Conservation (phyloP, 2,329 filamentous ascomycete genomes). For the Mycocentrospora acerina region DNA sequence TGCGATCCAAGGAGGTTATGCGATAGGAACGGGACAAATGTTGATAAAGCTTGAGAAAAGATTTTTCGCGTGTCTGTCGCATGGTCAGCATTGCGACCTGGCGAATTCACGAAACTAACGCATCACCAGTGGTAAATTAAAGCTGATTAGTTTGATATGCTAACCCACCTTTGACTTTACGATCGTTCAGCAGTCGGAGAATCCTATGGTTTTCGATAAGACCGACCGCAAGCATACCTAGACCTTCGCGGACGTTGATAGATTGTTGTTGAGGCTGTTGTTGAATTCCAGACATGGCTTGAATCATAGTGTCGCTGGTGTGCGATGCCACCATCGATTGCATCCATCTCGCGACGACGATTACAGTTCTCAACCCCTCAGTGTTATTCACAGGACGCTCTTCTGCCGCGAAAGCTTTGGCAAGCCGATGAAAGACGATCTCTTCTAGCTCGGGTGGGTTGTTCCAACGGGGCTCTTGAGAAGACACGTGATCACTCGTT, state of each 20-base stretch:
- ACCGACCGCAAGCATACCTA: slow-evolving; percentile 64
- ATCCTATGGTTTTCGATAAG: slow-evolving; percentile 63
- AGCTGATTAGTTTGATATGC: slow-evolving; percentile 2
- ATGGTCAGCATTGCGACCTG: slow-evolving; percentile 4
- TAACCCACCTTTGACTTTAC: slow-evolving; percentile 55
- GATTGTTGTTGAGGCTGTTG: slow-evolving; percentile 57
- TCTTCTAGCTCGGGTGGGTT: slow-evolving; percentile 43
- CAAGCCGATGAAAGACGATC: slow-evolving; percentile 39
- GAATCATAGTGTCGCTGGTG: slow-evolving; percentile 42
- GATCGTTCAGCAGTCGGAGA: slow-evolving; percentile 55
- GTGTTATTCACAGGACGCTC: slow-evolving; percentile 33
- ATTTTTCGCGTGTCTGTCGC: slow-evolving; percentile 33
- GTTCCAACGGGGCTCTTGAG: slow-evolving; percentile 28
- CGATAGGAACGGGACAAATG: slow-evolving; percentile 48
- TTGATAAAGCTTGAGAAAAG: slow-evolving; percentile 35
- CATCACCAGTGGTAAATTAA: too few relatives aligned
- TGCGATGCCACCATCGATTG: slow-evolving; percentile 42
- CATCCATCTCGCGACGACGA: slow-evolving; percentile 41
- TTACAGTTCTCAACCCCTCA: slow-evolving; percentile 35
- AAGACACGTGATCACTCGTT: slow-evolving; percentile 15
- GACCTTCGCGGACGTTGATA: slow-evolving; percentile 62
- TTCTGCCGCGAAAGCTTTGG: slow-evolving; percentile 37
- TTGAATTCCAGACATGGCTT: slow-evolving; percentile 44
- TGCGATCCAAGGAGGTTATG: slow-evolving; percentile 56
- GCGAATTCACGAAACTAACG: not conserved